Evolutionary conservation across 148 eudicot genomes (phyloP).

Genomic region (Fagopyrum esculentum): DNA sequence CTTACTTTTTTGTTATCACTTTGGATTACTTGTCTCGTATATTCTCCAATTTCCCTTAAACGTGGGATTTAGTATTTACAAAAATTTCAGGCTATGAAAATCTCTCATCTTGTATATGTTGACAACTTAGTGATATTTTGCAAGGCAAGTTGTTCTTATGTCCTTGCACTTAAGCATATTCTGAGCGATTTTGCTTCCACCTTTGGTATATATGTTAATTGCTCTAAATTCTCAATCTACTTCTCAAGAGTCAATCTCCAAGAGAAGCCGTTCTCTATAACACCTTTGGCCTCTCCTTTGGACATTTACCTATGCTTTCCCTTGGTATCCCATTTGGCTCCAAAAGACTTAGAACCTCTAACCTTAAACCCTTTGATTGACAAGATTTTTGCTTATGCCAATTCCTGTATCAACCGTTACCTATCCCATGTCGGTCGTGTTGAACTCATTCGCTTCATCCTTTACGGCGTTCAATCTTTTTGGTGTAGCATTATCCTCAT

Average conservation of each 20-base stretch:
- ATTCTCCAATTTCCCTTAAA: background rate
- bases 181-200: too few relatives aligned
- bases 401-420: too few relatives aligned
- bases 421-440: background rate
- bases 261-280: too few relatives aligned
- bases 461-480: background rate
- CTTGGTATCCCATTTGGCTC: background rate
- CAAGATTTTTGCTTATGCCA: background rate
- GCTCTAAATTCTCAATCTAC: too few relatives aligned
- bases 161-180: background rate
- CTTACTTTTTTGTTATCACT: background rate
- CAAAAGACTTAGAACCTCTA: background rate
- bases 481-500: background rate
- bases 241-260: too few relatives aligned
- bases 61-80: background rate
- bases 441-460: background rate
- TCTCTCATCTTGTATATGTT: background rate
- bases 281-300: background rate
- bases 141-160: background rate
- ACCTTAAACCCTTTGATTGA: background rate
- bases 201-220: too few relatives aligned
- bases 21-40: background rate
- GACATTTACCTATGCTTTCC: background rate
- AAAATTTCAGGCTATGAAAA: background rate
- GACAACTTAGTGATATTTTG: background rate